phyloP scores from a whole-genome alignment of 352 stramenopile genomes.

The Paralagenidium karlingii region DNA sequence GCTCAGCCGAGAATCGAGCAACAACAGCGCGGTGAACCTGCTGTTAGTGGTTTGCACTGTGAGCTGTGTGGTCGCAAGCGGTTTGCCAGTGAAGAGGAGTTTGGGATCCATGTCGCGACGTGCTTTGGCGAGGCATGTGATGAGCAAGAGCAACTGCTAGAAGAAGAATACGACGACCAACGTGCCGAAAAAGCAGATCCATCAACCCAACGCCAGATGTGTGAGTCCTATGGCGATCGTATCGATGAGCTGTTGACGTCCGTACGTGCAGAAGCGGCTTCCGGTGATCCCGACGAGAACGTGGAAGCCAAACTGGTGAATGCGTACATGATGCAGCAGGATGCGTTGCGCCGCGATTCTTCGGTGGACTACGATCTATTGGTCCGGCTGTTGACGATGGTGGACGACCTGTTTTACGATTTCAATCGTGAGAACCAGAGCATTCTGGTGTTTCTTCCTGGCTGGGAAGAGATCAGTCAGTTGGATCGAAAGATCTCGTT shows the following conservation, averaged over 20 bases:
- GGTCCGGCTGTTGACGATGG: slow-evolving; percentile 40
- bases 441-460: slow-evolving; percentile 71
- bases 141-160: slow-evolving; percentile 2
- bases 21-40: no score
- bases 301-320: slow-evolving; percentile 36
- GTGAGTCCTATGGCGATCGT: not conserved
- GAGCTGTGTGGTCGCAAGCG: slow-evolving; percentile 62
- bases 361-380: slow-evolving; percentile 60
- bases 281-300: slow-evolving; percentile 2
- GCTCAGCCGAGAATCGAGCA: no score
- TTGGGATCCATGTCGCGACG: slow-evolving; percentile 76
- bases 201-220: no score
- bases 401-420: slow-evolving; percentile 30
- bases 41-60: slow-evolving; percentile 31
- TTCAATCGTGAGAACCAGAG: slow-evolving; percentile 31
- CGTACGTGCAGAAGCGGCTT: not conserved
- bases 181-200: not conserved
- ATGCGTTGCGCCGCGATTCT: slow-evolving; percentile 44
- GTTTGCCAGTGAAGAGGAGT: slow-evolving; percentile 72
- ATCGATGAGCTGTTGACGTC: not conserved
- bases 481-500: slow-evolving; percentile 45
- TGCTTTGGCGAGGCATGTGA: slow-evolving; percentile 46
- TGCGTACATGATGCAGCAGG: slow-evolving; percentile 46
- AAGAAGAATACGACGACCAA: slow-evolving; percentile 10
- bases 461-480: slow-evolving; percentile 76